Conservation (phyloP, 257 asterid species). For the Przewalskia tangutica region DNA sequence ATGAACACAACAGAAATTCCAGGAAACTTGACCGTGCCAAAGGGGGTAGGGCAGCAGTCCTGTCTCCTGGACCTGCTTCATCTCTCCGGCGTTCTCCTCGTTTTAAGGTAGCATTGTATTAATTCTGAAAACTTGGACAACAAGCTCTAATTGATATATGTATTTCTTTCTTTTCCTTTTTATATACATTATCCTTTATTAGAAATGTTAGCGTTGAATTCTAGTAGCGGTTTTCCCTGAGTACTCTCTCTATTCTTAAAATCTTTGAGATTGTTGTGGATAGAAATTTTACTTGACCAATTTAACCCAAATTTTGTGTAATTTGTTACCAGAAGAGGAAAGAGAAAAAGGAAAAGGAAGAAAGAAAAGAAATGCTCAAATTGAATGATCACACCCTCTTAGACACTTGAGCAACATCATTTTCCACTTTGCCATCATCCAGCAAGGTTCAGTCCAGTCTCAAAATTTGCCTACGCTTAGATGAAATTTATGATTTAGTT, state of each 20-base stretch:
- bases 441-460: neutral
- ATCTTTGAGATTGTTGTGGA: neutral
- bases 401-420: neutral
- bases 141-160: neutral
- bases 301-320: neutral
- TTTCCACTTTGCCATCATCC: neutral
- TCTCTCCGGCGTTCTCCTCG: conserved; percentile 63
- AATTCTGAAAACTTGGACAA: neutral
- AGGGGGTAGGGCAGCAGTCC: conserved; percentile 19
- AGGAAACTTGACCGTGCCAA: conserved; percentile 31
- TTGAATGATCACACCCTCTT: neutral
- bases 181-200: neutral
- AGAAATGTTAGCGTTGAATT: neutral
- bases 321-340: neutral
- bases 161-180: neutral
- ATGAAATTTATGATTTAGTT: neutral
- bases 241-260: neutral
- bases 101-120: conserved; percentile 36
- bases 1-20: conserved; percentile 25
- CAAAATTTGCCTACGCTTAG: neutral
- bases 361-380: neutral
- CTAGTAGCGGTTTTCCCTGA: neutral
- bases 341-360: neutral
- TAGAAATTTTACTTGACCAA: neutral
- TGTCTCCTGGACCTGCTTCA: conserved; percentile 55